Evolutionary conservation across 2,329 filamentous ascomycete species (phyloP).

Genomic region (Colletotrichum echinochloae): DNA sequence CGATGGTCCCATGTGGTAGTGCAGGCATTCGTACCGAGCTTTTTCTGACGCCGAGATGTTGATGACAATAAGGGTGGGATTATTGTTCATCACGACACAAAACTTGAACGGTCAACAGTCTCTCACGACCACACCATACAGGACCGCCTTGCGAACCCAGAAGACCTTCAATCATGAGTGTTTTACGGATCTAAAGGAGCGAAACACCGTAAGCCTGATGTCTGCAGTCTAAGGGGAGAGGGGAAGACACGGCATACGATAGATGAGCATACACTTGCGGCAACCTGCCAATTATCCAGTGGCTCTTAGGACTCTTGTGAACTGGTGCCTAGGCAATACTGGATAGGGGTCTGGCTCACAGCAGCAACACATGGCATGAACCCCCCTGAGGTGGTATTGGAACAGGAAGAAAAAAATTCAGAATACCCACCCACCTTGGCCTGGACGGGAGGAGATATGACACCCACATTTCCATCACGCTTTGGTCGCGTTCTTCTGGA

Average conservation of each 20-base stretch:
- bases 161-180: neutral
- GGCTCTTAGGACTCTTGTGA: neutral
- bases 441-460: neutral
- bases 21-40: neutral
- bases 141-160: neutral
- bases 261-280: neutral
- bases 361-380: neutral
- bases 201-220: neutral
- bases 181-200: neutral
- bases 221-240: neutral
- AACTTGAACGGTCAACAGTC: neutral
- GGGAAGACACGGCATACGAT: neutral
- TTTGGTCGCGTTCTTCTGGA: neutral
- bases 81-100: neutral
- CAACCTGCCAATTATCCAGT: neutral
- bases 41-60: neutral
- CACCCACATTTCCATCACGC: conserved; percentile 9
- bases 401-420: conserved; percentile 2
- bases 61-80: neutral
- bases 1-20: neutral
- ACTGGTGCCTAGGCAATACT: neutral
- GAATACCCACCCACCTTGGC: conserved; percentile 7
- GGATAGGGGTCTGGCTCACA: neutral
- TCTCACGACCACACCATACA: neutral
- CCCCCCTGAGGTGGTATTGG: conserved; percentile 2